Evolutionary conservation across 371 early-diverging fungal species (phyloP).

Genomic region (Mortierella sp.): DNA sequence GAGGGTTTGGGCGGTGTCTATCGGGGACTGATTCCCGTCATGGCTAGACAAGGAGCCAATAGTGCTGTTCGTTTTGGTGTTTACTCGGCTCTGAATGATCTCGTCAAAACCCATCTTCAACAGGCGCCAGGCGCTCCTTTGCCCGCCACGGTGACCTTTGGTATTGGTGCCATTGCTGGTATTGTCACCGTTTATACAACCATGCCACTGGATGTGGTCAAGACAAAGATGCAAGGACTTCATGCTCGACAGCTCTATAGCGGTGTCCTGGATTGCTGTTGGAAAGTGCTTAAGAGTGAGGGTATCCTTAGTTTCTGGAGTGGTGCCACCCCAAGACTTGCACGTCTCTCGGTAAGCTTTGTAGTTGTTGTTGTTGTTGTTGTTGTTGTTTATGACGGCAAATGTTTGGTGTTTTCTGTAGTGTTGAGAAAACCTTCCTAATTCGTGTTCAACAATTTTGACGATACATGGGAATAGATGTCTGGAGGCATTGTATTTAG

Average conservation of each 20-base stretch:
- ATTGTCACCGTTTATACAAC: slow-evolving; percentile 91
- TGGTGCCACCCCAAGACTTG: slow-evolving; percentile 90
- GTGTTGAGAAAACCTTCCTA: too few relatives aligned
- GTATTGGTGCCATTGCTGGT: slow-evolving; percentile 85
- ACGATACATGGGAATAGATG: slow-evolving; percentile 59
- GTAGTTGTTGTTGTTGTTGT: not conserved
- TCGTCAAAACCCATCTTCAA: slow-evolving; percentile 53
- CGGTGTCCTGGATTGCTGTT: slow-evolving; percentile 78
- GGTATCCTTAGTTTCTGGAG: slow-evolving; percentile 88
- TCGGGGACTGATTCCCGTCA: slow-evolving; percentile 87
- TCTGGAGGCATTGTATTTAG: slow-evolving; percentile 95
- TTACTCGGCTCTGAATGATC: slow-evolving; percentile 79
- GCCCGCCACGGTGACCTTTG: slow-evolving; percentile 76
- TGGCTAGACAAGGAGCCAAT: slow-evolving; percentile 93
- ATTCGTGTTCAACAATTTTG: not conserved
- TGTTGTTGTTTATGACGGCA: not conserved
- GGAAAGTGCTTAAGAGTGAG: slow-evolving; percentile 75
- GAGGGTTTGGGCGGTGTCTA: slow-evolving; percentile 88
- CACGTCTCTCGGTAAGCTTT: slow-evolving; percentile 79
- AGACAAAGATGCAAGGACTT: slow-evolving; percentile 92
- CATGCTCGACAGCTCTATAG: slow-evolving; percentile 74
- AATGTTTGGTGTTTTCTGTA: not conserved
- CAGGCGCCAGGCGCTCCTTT: slow-evolving; percentile 49
- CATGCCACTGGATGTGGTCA: slow-evolving; percentile 94
- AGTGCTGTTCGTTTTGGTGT: slow-evolving; percentile 88